Evolutionary conservation across 192 early-diverging fungal species (phyloP).

Genomic region (Gryganskiella cystojenkinii): DNA sequence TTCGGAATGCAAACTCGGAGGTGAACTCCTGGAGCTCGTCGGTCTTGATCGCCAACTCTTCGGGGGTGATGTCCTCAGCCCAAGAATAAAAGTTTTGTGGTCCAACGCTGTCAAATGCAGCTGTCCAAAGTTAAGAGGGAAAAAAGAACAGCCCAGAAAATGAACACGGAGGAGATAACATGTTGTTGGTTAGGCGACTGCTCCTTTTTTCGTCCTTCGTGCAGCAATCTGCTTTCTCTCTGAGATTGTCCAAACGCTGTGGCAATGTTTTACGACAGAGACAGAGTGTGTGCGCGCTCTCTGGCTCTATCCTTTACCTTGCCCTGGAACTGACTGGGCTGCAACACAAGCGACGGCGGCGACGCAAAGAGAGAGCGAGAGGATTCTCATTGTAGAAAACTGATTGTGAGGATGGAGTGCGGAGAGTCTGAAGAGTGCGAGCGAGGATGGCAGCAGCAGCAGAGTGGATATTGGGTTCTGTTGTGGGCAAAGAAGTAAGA

Average conservation of each 20-base stretch:
- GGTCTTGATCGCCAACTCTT: slow-evolving; percentile 1
- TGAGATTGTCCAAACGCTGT: too few relatives aligned
- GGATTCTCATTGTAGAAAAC: slow-evolving; percentile 11
- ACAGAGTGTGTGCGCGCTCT: too few relatives aligned
- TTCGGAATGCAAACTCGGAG: background rate
- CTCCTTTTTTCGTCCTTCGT: too few relatives aligned
- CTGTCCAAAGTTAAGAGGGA: too few relatives aligned
- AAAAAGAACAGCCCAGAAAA: background rate
- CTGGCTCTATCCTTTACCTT: too few relatives aligned
- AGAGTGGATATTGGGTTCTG: too few relatives aligned
- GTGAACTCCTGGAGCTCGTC: background rate
- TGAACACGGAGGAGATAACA: too few relatives aligned
- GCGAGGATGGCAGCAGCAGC: too few relatives aligned
- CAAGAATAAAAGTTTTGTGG: slow-evolving; percentile 1
- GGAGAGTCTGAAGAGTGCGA: background rate
- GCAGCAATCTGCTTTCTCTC: too few relatives aligned
- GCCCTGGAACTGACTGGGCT: slow-evolving; percentile 1
- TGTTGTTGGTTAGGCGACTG: too few relatives aligned
- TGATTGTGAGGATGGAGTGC: background rate
- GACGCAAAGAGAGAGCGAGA: slow-evolving; percentile 2
- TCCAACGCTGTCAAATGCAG: background rate
- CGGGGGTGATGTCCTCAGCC: background rate
- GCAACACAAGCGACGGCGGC: slow-evolving; percentile 3
- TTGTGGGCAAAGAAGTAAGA: too few relatives aligned
- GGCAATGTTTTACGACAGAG: too few relatives aligned